These are phyloP conservation scores for Rhodomyrtus tomentosa DNA, from an alignment of 345 rosid species.

Conservation along the genomic window DNA sequence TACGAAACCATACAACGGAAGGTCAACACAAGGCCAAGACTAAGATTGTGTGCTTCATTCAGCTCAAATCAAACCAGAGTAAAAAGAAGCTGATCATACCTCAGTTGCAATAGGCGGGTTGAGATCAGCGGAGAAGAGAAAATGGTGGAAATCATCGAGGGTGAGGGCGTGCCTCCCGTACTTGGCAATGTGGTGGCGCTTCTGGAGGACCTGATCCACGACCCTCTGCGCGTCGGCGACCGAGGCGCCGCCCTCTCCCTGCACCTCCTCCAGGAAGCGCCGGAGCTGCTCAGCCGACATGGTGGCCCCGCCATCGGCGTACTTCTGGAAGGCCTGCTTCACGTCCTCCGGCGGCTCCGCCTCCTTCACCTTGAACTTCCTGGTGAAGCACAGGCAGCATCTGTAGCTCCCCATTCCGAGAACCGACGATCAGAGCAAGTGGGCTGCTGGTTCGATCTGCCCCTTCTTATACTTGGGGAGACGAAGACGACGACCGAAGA, in stretches of 20 bases:
- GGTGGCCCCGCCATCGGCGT: constrained; percentile 38
- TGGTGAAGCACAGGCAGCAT: constrained; percentile 55
- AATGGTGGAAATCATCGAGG: constrained; percentile 59
- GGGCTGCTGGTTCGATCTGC: background rate
- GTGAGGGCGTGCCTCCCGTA: constrained; percentile 51
- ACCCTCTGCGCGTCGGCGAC: constrained; percentile 41
- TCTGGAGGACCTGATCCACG: constrained; percentile 39
- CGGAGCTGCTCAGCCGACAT: constrained; percentile 65
- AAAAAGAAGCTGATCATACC: constrained; percentile 12
- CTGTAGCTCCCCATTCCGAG: constrained; percentile 51
- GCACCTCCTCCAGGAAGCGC: constrained; percentile 42
- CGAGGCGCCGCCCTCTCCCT: constrained; percentile 20
- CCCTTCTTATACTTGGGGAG: background rate
- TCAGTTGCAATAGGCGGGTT: constrained; percentile 43
- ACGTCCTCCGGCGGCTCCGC: constrained; percentile 63
- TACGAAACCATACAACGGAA: background rate
- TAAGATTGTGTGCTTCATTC: background rate
- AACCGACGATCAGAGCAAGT: background rate
- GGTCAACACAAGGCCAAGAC: background rate
- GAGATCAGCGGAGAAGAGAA: constrained; percentile 46
- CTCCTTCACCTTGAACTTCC: constrained; percentile 56
- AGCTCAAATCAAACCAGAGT: background rate
- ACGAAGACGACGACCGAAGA: background rate
- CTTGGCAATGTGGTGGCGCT: constrained; percentile 52
- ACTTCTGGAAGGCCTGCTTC: constrained; percentile 35